phyloP scores from a whole-genome alignment of 2,329 filamentous ascomycete species.

The Pseudogymnoascus sp. region DNA sequence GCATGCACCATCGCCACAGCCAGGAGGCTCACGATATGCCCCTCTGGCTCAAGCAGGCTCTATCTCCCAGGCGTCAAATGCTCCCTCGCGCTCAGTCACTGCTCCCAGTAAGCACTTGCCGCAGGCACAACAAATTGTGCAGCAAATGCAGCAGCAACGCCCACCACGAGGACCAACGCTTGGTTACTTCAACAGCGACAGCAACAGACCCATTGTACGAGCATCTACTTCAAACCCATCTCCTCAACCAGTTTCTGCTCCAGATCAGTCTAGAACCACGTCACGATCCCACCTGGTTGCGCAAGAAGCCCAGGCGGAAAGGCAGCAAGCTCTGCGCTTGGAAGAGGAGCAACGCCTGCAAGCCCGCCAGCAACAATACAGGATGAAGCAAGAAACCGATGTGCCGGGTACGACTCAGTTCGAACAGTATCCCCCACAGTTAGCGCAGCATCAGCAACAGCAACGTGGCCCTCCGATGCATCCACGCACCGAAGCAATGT shows the following conservation, averaged over 20 bases:
- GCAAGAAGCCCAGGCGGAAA: slow-evolving; percentile 26
- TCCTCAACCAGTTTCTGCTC: slow-evolving; percentile 11
- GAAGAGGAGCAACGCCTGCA: slow-evolving; percentile 12
- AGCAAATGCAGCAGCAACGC: slow-evolving; percentile 14
- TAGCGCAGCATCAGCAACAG: slow-evolving; percentile 18
- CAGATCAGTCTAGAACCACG: slow-evolving; percentile 17
- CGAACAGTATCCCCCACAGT: slow-evolving; percentile 22
- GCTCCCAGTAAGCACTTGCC: slow-evolving; percentile 23
- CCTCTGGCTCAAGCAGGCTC: slow-evolving; percentile 28
- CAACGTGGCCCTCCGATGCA: slow-evolving; percentile 18
- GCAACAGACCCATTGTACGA: slow-evolving; percentile 2
- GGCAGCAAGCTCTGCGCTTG: slow-evolving; percentile 23
- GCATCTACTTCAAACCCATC: slow-evolving; percentile 12
- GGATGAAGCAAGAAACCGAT: slow-evolving; percentile 28
- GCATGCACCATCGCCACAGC: slow-evolving; percentile 24
- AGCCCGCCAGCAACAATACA: slow-evolving; percentile 24
- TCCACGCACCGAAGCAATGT: slow-evolving; percentile 20
- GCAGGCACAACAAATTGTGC: slow-evolving; percentile 12
- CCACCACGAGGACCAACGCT: slow-evolving; percentile 22
- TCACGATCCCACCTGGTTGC: slow-evolving; percentile 23
- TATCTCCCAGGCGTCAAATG: slow-evolving; percentile 21
- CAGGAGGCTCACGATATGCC: slow-evolving; percentile 21
- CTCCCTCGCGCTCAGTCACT: slow-evolving; percentile 20
- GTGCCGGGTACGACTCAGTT: slow-evolving; percentile 30
- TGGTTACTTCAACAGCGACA: slow-evolving; percentile 23